These are phyloP conservation scores for Oryza longistaminata DNA, from an alignment of 176 grass and related monocot genomes.

Conservation along the genomic window DNA sequence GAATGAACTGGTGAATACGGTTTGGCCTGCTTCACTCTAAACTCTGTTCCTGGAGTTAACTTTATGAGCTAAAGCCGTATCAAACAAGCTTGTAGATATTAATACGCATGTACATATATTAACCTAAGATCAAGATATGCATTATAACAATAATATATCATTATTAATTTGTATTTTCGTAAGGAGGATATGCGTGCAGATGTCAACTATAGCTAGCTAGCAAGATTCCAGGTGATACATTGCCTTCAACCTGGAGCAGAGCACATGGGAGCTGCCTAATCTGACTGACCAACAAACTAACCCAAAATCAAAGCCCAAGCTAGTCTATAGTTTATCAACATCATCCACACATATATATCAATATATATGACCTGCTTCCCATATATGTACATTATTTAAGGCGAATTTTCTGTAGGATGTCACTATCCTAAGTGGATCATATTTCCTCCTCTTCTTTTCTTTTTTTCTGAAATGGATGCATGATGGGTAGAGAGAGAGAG, in stretches of 20 bases:
- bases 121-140: neutral
- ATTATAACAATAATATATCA: neutral
- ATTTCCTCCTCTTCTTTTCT: neutral
- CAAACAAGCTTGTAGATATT: neutral
- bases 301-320: neutral
- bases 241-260: constrained; percentile 43
- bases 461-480: neutral
- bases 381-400: neutral
- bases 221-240: constrained; percentile 43
- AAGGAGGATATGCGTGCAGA: neutral
- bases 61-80: no score
- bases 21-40: no score
- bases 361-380: neutral
- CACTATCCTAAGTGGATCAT: neutral
- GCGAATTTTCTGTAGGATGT: neutral
- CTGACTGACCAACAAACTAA: constrained; percentile 16
- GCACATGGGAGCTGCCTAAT: constrained; percentile 42
- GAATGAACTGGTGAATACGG: neutral
- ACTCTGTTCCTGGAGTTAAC: no score
- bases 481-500: neutral
- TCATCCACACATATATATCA: neutral
- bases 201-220: neutral
- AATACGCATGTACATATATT: neutral
- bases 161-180: neutral
- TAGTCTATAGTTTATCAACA: neutral